Evolutionary conservation across 2,329 filamentous ascomycete species (phyloP), one percentile per base, ranked within the genome.

Genomic region (Rhinocladiella similis): DNA sequence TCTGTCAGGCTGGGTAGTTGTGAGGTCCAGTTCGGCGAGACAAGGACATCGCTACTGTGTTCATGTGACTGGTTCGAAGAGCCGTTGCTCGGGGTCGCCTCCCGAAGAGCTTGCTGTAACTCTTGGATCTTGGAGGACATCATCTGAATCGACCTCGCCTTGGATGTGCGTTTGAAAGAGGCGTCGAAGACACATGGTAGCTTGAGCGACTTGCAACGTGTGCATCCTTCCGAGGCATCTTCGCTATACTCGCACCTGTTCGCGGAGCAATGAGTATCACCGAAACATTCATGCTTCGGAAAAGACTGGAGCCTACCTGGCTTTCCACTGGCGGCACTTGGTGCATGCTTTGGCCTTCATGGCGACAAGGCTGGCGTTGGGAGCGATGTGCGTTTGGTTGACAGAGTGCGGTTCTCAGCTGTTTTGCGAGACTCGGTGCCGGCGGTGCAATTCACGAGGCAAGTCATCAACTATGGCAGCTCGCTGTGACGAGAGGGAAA

Each of bases 311-410:
- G 22, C 22, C 22, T 25, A 25, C 22, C 22, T 25, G 19, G 45
- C 43, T 41, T 54, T 54, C 51, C 51, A 54, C 33, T 54, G 51
- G 22, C 51, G 51, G 29, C 51, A 54, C 48, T 48, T 54, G 16
- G 43, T 47, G 27, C 51, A 54, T 38, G 51, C 51, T 14, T 54
- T 54, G 3, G 51, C 42, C 22, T 36, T 54, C 51, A 54, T 54
- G 18, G 51, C 22, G 22, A 25, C 22, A 25, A 25, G 22, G 22
- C 22, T 25, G 22, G 22, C 22, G 22, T 4, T 25, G 22, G 22
- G 4, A 25, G 7, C 22, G 22, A 25, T 25, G 22, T 25, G 22
- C 22, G 22, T 25, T 25, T 25, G 22, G 7, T 25, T 25, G 22
- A 25, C 22, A 25, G 22, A 25, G 22, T 5, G 22, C 22, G 22